Base-by-base conservation (phyloP, 768 basidiomycete species). In the Lactarius indigo region DNA sequence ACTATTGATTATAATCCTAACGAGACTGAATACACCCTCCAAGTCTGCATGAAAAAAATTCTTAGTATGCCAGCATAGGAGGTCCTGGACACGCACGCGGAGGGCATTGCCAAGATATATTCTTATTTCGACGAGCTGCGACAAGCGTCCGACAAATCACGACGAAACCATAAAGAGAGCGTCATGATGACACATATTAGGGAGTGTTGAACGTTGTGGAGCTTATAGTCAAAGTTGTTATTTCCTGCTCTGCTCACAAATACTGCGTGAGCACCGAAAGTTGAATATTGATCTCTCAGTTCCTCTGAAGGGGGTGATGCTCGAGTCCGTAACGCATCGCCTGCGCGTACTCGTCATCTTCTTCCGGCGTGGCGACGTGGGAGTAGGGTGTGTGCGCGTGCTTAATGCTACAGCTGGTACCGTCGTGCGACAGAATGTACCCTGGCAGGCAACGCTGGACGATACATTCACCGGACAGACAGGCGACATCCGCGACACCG, bases 401-500 rank as follows among this genome's bases (percentile, higher is more conserved):
- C 17, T 10, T 42, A 5, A 50, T 41, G 18, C 72, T 41, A 63
- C 75, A 75, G 59, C 62, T 63, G 2, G 68, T 64, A 18, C 68
- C 54, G 50, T 75, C 72, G 13, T 20, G 17, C 9, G 74, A 59
- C 28, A 64, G 64, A 4, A 39, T 37, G 69, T 79, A 83, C 13
- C 84, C 83, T 1, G 76, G 72, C 70, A 78, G 76, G 77, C 84
- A 85, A 39, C 79, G 79, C 57, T 75, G 74, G 1, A 85, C 79
- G 41, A 75, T 65, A 70, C 84, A 86, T n/a, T 75, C 60, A 6
- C 84, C 83, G 13, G 59, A 60, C 12, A 77, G 59, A 72, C 84
- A 86, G 2, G 82, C 76, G 20, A 86, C 84, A 61, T 83, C 82
- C 28, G 79, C 77, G 33, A 83, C 81, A 12, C 82, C 81, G 1